Percentiles rank a stretch among this genome's conserved stretches.
These are phyloP conservation scores for Curvularia spicifera DNA, from an alignment of 2,329 filamentous ascomycete genomes.

Conservation along the genomic window DNA sequence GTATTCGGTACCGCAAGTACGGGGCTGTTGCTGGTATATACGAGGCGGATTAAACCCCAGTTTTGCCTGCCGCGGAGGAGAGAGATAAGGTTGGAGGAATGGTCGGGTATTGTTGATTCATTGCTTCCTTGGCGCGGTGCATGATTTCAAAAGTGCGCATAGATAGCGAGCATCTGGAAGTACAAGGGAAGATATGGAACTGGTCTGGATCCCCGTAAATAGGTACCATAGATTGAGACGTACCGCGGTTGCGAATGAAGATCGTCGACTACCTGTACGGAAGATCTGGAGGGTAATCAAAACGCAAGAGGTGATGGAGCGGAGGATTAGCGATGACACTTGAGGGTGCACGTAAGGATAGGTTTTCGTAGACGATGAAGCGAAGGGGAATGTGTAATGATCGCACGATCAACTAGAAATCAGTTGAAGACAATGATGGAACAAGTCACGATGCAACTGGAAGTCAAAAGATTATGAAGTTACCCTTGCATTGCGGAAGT, in stretches of 20 bases:
- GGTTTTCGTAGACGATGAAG: background rate
- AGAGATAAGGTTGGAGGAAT: background rate
- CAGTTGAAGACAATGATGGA: background rate
- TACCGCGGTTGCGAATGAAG: background rate
- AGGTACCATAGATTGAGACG: background rate
- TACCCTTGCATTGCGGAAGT: constrained; percentile 26
- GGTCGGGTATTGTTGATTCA: background rate
- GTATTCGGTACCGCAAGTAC: background rate
- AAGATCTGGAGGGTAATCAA: too few species aligned
- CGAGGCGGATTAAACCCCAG: constrained; percentile 8
- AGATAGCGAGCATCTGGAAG: background rate
- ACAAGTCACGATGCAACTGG: background rate
- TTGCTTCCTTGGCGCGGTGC: background rate
- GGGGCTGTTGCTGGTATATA: background rate
- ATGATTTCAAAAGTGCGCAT: background rate
- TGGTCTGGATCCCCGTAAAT: background rate
- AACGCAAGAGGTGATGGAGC: too few species aligned
- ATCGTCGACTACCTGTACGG: too few species aligned
- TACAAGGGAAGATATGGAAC: background rate
- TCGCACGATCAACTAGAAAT: background rate
- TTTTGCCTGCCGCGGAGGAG: background rate
- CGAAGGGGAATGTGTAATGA: background rate
- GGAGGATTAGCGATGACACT: too few species aligned
- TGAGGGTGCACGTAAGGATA: background rate
- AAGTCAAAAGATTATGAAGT: constrained; percentile 13